phyloP scores from a whole-genome alignment of 306 rosid genomes.

The Cicer arietinum region DNA sequence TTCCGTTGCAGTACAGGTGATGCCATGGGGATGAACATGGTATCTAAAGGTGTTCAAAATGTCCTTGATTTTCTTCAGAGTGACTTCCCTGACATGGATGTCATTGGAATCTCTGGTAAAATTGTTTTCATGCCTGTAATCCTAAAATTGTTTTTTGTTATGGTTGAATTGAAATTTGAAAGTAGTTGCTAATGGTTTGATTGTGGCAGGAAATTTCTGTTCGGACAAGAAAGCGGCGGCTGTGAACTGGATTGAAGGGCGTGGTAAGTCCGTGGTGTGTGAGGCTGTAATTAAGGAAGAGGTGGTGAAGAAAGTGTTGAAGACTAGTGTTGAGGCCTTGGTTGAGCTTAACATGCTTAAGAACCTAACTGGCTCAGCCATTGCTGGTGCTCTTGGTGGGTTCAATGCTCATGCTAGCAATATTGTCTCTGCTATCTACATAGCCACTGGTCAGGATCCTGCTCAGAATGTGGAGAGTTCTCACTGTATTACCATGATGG shows the following conservation, averaged over 20 bases:
- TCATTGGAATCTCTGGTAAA: conserved; percentile 77
- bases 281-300: conserved; percentile 69
- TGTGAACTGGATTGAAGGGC: conserved; percentile 78
- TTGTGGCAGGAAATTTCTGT: conserved; percentile 64
- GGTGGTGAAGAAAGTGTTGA: conserved; percentile 70
- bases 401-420: conserved; percentile 86
- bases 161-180: conserved; percentile 15
- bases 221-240: conserved; percentile 81
- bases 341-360: conserved; percentile 76
- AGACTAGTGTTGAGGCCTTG: conserved; percentile 63
- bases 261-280: conserved; percentile 76
- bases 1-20: conserved; percentile 77
- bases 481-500: conserved; percentile 79
- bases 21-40: conserved; percentile 92
- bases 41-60: conserved; percentile 78
- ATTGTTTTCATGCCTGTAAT: neutral
- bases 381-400: conserved; percentile 82
- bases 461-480: conserved; percentile 88
- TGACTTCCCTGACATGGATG: conserved; percentile 80
- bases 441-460: conserved; percentile 88
- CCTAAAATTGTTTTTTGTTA: neutral
- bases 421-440: conserved; percentile 69
- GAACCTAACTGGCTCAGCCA: conserved; percentile 70
- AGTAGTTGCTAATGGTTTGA: conserved; percentile 27
- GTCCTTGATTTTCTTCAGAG: conserved; percentile 66